These are phyloP conservation scores for Phytophthora multivora DNA, from an alignment of 352 stramenopile genomes.

Conservation along the genomic window DNA sequence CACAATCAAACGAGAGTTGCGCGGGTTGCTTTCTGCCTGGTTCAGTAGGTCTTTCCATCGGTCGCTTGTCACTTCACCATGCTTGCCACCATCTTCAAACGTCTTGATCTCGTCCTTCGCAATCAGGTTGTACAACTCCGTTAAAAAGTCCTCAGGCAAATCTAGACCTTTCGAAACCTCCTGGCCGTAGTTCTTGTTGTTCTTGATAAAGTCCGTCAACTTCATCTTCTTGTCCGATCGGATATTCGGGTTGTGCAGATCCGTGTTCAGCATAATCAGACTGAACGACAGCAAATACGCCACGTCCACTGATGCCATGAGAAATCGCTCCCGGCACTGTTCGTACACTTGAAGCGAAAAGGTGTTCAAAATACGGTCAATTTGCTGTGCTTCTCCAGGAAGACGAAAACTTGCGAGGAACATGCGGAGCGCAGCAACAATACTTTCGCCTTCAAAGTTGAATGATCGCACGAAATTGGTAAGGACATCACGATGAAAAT, in stretches of 20 bases:
- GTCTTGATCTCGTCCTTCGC: constrained; percentile 81
- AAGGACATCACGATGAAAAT: constrained; percentile 85
- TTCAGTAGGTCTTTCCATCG: constrained; percentile 82
- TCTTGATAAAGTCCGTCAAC: constrained; percentile 85
- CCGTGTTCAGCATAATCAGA: constrained; percentile 90
- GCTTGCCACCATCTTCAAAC: constrained; percentile 78
- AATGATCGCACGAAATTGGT: constrained; percentile 78
- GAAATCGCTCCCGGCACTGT: constrained; percentile 82
- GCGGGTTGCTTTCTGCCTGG: constrained; percentile 68
- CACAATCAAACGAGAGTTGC: constrained; percentile 66
- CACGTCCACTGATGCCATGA: constrained; percentile 90
- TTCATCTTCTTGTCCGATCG: constrained; percentile 88
- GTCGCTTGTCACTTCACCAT: constrained; percentile 78
- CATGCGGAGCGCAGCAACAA: constrained; percentile 78
- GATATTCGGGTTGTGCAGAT: constrained; percentile 89
- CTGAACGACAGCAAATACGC: constrained; percentile 91
- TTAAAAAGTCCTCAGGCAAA: constrained; percentile 76
- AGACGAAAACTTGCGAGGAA: constrained; percentile 87
- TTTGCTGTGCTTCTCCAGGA: constrained; percentile 87
- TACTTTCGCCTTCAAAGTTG: constrained; percentile 78
- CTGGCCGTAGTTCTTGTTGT: constrained; percentile 90
- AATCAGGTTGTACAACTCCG: constrained; percentile 76
- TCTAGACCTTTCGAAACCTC: constrained; percentile 80
- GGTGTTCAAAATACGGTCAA: constrained; percentile 86
- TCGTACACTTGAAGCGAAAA: constrained; percentile 88